These are phyloP conservation scores for Hypoxylon lienhwacheense DNA, from an alignment of 495 filamentous ascomycete genomes.

Conservation along the genomic window DNA sequence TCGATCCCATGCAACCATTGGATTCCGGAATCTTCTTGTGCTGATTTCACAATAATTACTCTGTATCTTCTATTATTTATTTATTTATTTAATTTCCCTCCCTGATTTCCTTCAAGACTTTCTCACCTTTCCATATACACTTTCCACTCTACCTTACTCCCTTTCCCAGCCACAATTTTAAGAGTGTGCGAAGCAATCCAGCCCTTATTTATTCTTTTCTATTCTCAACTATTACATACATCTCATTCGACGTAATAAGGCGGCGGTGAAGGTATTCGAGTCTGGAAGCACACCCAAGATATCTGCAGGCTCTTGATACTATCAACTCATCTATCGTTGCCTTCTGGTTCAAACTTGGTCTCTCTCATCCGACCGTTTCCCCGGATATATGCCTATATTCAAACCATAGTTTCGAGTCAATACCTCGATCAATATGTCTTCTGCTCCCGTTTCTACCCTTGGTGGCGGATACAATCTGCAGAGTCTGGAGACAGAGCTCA, in stretches of 20 bases:
- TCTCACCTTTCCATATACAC: background rate
- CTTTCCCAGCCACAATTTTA: background rate
- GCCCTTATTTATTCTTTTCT: too few species aligned
- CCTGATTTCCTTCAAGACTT: background rate
- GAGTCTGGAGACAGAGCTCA: slow-evolving; percentile 35
- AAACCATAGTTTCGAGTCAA: background rate
- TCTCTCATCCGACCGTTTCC: background rate
- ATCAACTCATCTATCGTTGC: too few species aligned
- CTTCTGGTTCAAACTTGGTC: too few species aligned
- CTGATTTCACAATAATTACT: background rate
- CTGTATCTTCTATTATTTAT: background rate
- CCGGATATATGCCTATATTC: background rate
- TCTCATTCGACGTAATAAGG: too few species aligned
- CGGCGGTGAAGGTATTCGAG: background rate
- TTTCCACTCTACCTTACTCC: background rate
- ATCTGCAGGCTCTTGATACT: too few species aligned
- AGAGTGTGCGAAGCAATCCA: background rate
- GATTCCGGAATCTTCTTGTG: background rate
- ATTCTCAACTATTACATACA: too few species aligned
- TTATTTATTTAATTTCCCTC: background rate
- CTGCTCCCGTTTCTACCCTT: background rate
- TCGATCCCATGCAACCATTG: background rate
- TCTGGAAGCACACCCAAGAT: background rate
- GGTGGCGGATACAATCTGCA: background rate
- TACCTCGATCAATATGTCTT: background rate